Conservation (phyloP, 805 yeast genomes). For the Komagataella pastoris region DNA sequence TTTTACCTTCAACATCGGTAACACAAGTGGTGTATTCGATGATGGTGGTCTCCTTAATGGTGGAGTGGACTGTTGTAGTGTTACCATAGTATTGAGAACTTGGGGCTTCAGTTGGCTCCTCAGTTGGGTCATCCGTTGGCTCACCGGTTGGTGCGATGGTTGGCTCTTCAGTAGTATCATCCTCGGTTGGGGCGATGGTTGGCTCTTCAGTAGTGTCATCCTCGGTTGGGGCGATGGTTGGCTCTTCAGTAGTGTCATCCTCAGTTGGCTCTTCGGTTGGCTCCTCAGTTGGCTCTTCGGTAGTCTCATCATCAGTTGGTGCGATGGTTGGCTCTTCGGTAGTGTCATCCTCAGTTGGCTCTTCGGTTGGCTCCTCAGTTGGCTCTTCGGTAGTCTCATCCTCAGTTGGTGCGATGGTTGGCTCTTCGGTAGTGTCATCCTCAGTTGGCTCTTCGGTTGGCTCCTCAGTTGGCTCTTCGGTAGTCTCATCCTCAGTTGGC, state of each 20-base stretch:
- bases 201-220: not conserved
- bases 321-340: no score
- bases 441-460: not conserved
- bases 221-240: not conserved
- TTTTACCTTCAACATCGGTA: not conserved
- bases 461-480: not conserved
- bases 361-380: not conserved
- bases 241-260: not conserved
- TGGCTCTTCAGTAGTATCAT: not conserved
- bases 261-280: not conserved
- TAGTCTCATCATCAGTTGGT: not conserved
- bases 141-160: not conserved
- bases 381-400: not conserved
- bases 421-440: not conserved
- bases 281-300: not conserved
- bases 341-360: no score
- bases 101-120: not conserved
- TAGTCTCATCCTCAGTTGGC: not conserved
- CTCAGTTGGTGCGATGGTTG: not conserved
- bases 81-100: not conserved
- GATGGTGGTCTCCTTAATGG: not conserved
- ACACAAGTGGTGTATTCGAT: slow-evolving; percentile 1
- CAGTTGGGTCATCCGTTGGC: not conserved
- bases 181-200: not conserved
- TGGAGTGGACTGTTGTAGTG: slow-evolving; percentile 3